A percentile compares a stretch with the other conserved stretches of the same genome.
These are phyloP conservation scores for Obelidium mucronatum DNA, from an alignment of 192 early-diverging fungal species.

Conservation along the genomic window DNA sequence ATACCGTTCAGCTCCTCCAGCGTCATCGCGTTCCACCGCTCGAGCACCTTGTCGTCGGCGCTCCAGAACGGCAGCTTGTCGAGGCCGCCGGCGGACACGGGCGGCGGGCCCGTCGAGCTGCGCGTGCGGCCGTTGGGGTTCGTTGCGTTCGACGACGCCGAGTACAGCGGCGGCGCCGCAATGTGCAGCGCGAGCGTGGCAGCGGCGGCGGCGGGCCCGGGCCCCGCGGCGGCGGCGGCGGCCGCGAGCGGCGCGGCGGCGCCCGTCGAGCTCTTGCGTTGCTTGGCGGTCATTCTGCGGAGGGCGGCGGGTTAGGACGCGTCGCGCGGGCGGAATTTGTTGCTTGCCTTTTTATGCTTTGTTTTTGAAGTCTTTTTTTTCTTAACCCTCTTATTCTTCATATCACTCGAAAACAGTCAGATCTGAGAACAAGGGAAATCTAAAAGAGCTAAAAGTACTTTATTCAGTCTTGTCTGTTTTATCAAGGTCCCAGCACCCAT, in stretches of 20 bases:
- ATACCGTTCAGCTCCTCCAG: constrained; percentile 40
- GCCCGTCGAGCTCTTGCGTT: background rate
- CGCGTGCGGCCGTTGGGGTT: constrained; percentile 28
- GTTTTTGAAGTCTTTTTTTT: too few relatives aligned
- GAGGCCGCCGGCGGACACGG: constrained; percentile 9
- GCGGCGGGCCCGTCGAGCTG: constrained; percentile 14
- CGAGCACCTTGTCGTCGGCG: constrained; percentile 27
- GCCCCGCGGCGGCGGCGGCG: background rate
- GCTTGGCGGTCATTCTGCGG: background rate
- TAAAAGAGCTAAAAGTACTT: background rate
- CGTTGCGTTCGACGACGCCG: background rate
- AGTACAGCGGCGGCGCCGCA: background rate
- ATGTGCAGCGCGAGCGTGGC: background rate
- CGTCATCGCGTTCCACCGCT: constrained; percentile 39
- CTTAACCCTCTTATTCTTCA: background rate
- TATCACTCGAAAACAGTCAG: background rate
- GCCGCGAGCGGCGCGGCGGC: background rate
- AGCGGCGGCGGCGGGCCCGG: background rate
- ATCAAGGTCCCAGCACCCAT: constrained; percentile 47
- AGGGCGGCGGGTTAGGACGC: too few relatives aligned
- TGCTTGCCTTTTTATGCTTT: too few relatives aligned
- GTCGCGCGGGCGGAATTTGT: too few relatives aligned
- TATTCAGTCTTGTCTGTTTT: background rate
- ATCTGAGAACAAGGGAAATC: background rate
- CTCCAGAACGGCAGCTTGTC: constrained; percentile 2